Conservation (phyloP, 805 yeast species). For the Spathaspora arborariae region DNA sequence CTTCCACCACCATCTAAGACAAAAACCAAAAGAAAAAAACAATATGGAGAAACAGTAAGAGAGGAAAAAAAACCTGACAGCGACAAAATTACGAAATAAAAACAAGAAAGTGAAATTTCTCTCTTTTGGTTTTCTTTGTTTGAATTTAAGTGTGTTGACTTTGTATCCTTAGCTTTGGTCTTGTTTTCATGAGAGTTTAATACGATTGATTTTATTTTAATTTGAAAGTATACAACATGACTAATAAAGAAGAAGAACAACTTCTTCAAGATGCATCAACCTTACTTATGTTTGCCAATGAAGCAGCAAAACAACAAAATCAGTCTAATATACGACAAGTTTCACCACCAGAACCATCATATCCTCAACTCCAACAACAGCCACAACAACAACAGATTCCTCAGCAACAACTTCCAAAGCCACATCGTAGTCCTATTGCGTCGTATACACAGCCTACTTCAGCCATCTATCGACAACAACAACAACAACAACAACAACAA, state of each 20-base stretch:
- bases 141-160: background rate
- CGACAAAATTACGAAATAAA: background rate
- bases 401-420: background rate
- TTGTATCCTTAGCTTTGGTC: too few species aligned
- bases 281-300: slow-evolving; percentile 56
- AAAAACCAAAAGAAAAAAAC: background rate
- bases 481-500: background rate
- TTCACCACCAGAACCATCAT: slow-evolving; percentile 1
- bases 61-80: background rate
- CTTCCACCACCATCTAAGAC: background rate
- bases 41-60: background rate
- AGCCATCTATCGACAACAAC: slow-evolving; percentile 1
- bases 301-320: slow-evolving; percentile 43
- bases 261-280: slow-evolving; percentile 60
- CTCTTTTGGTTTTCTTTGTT: background rate
- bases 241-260: slow-evolving; percentile 29
- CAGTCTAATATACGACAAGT: slow-evolving; percentile 3
- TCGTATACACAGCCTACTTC: slow-evolving; percentile 2
- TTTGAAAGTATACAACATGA: slow-evolving; percentile 1
- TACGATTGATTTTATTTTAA: too few species aligned
- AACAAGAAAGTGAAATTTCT: background rate
- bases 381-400: background rate
- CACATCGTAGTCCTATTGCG: background rate
- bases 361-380: slow-evolving; percentile 1
- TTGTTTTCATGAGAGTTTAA: too few species aligned